These are phyloP conservation scores for Musa balbisiana DNA, from an alignment of 202 grass and related monocot species.

Conservation along the genomic window DNA sequence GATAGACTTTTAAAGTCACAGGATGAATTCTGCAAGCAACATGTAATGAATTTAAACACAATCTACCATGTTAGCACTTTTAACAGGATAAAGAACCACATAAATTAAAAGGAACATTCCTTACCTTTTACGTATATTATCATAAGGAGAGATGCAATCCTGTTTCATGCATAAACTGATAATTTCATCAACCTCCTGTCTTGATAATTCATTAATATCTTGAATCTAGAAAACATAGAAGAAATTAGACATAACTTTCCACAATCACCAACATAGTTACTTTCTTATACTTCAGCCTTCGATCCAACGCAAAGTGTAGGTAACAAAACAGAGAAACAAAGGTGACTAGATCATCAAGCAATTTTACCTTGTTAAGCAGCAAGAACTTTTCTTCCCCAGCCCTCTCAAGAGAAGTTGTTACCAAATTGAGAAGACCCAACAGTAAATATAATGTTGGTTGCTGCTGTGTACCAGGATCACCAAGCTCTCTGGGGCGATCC, in stretches of 20 bases:
- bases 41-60: not conserved
- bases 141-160: constrained; percentile 67
- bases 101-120: not conserved
- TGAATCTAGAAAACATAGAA: constrained; percentile 38
- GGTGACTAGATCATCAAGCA: not conserved
- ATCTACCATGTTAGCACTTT: not conserved
- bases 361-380: constrained; percentile 80
- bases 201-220: constrained; percentile 90
- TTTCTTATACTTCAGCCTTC: no score
- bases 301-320: no score
- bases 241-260: not conserved
- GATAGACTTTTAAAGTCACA: no score
- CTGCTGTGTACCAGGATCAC: constrained; percentile 25
- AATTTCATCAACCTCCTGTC: constrained; percentile 92
- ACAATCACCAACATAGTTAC: no score
- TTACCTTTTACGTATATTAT: constrained; percentile 84
- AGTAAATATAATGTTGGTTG: constrained; percentile 68
- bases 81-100: not conserved
- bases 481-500: constrained; percentile 29
- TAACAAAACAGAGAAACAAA: constrained; percentile 24
- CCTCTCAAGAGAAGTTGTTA: constrained; percentile 61
- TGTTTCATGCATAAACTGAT: constrained; percentile 69
- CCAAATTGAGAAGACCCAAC: constrained; percentile 61
- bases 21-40: not conserved
- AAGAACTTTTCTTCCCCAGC: constrained; percentile 82